Evolutionary conservation across 129 eudicot species (phyloP).

Genomic region (Glebionis coronaria): DNA sequence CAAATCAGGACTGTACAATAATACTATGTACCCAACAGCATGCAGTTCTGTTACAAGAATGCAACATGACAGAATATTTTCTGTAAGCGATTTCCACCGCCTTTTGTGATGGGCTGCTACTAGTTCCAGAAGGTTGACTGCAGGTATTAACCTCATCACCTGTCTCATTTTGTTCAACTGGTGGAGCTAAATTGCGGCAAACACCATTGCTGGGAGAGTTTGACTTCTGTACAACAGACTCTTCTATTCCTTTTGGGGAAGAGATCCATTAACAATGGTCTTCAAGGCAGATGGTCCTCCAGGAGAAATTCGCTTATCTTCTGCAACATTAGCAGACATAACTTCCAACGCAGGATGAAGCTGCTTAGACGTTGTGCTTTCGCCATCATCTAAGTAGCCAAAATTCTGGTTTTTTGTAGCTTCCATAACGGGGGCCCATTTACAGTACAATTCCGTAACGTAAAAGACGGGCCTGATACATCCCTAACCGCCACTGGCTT

Average conservation of each 20-base stretch:
- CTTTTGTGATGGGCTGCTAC: constrained; percentile 21
- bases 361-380: constrained; percentile 89
- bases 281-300: constrained; percentile 38
- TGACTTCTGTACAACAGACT: constrained; percentile 19
- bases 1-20: constrained; percentile 22
- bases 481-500: constrained; percentile 25
- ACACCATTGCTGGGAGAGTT: constrained; percentile 25
- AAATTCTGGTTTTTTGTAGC: constrained; percentile 34
- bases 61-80: constrained; percentile 15
- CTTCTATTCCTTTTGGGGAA: constrained; percentile 21
- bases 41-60: constrained; percentile 21
- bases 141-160: constrained; percentile 21
- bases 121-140: constrained; percentile 19
- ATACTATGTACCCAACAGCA: constrained; percentile 19
- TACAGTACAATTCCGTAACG: no score
- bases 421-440: constrained; percentile 51
- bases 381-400: constrained; percentile 62
- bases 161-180: constrained; percentile 23
- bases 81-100: constrained; percentile 23
- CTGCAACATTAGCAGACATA: constrained; percentile 82
- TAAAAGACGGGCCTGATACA: constrained; percentile 21
- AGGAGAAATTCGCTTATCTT: constrained; percentile 39
- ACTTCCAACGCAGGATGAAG: constrained; percentile 93
- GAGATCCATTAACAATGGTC: constrained; percentile 38
- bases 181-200: constrained; percentile 17